Base-by-base conservation (phyloP, 2,329 filamentous ascomycete genomes). In the Exophiala calicioides region DNA sequence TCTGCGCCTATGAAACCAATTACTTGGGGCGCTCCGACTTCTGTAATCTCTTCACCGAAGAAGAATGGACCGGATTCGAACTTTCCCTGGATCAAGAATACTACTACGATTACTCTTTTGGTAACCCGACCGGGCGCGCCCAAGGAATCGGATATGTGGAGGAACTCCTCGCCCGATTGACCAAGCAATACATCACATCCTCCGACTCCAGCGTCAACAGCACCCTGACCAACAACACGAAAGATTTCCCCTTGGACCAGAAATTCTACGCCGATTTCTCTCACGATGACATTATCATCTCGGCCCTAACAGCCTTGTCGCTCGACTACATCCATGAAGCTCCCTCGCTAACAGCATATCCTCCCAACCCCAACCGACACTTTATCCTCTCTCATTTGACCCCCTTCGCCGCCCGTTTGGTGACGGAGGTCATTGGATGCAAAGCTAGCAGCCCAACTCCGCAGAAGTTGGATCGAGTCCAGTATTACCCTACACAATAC, bases 361-460 rank as follows among this genome's bases (percentile, higher is more conserved):
- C 53, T 3, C 55, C 52, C 2, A 30, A 55, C 26, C 52, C 55
- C 1, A 57, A 74, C 15, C 67, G 74, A 2, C 68, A 68, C 36
- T 80, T 79, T 62, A 64, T 68, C 19, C 64, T 80, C 6, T 75
- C 71, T 2, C 60, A 75, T 34, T 56, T 80, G 40, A 78, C 76
- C 0, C 78, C 78, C 1, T 81, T 80, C 51, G 77, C 75, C 16
- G 77, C 70, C 3, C 70, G 75, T 13, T 67, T 81, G 21, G 66
- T 78, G 33, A 78, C 78, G 1, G 78, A 81, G 61, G 69, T 79
- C 20, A 76, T 80, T 53, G 76, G 74, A 24, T 81, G 78, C 56
- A 62, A 66, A 3, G 44, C 52, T 0, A 37, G 67, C 1, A 47
- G 70, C 35, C 74, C 78, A 0, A 56, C 56, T 3, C 60, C 69